Conservation (phyloP, 116 monocot genomes). For the Zostera marina region DNA sequence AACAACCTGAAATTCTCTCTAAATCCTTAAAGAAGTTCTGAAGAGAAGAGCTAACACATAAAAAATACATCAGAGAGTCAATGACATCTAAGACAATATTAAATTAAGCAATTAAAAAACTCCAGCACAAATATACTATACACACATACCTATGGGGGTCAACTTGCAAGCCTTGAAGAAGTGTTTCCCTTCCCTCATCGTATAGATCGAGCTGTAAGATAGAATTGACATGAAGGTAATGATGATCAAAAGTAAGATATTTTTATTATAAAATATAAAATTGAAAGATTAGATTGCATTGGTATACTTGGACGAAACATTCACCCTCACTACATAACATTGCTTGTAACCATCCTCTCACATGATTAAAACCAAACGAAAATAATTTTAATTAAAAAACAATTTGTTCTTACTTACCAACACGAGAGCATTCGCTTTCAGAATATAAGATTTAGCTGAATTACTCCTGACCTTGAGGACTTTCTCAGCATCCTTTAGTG, state of each 20-base stretch:
- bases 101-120: too few relatives aligned
- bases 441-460: slow-evolving; percentile 58
- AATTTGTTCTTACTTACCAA: slow-evolving; percentile 36
- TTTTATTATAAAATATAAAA: neutral
- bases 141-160: slow-evolving; percentile 29
- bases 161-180: slow-evolving; percentile 72
- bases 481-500: slow-evolving; percentile 89
- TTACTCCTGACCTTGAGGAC: slow-evolving; percentile 20
- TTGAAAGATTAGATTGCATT: too few relatives aligned
- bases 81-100: too few relatives aligned
- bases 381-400: too few relatives aligned
- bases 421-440: slow-evolving; percentile 74
- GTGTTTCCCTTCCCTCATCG: slow-evolving; percentile 62
- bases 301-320: too few relatives aligned
- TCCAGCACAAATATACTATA: neutral
- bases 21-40: neutral
- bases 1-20: neutral
- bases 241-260: neutral
- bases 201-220: slow-evolving; percentile 65
- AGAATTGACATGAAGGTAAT: neutral
- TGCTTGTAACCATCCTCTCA: too few relatives aligned
- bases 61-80: neutral
- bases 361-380: too few relatives aligned
- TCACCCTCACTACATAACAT: too few relatives aligned
- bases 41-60: neutral